A percentile compares a stretch with the other conserved stretches of the same genome.
Conservation (phyloP, 1,284 basidiomycete genomes). For the Austroboletus olivaceoglutinosus region DNA sequence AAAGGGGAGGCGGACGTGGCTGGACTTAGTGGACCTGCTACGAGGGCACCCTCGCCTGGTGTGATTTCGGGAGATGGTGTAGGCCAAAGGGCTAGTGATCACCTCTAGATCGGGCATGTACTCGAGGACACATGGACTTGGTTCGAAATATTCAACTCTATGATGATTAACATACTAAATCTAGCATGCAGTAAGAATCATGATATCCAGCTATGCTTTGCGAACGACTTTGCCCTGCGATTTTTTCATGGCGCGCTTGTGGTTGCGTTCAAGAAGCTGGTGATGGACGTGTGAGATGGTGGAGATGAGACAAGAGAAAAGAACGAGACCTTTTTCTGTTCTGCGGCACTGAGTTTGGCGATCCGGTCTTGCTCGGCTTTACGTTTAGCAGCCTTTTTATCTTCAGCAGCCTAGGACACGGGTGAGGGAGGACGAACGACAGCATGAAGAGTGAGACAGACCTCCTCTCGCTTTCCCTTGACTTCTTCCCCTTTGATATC, state of each 20-base stretch:
- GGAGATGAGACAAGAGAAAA: not conserved
- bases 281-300: not conserved
- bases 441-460: slow-evolving; percentile 21
- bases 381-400: slow-evolving; percentile 70
- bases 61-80: slow-evolving; percentile 2
- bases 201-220: slow-evolving; percentile 19
- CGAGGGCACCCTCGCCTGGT: slow-evolving; percentile 26
- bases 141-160: slow-evolving; percentile 10
- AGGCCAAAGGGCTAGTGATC: not conserved
- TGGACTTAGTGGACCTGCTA: slow-evolving; percentile 19
- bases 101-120: not conserved
- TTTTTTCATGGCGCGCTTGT: slow-evolving; percentile 68
- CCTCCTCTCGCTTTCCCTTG: slow-evolving; percentile 72
- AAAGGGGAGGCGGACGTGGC: slow-evolving; percentile 19
- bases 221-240: slow-evolving; percentile 59
- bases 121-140: not conserved
- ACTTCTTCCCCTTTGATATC: slow-evolving; percentile 64
- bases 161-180: slow-evolving; percentile 6
- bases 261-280: slow-evolving; percentile 71
- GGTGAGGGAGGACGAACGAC: not conserved
- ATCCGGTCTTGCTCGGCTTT: slow-evolving; percentile 71
- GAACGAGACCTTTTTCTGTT: slow-evolving; percentile 73
- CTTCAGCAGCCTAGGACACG: slow-evolving; percentile 50
- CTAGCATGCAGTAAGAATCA: slow-evolving; percentile 4
- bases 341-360: slow-evolving; percentile 71